phyloP scores from a whole-genome alignment of 73 alveolate species.

The Tetrahymena malaccensis region DNA sequence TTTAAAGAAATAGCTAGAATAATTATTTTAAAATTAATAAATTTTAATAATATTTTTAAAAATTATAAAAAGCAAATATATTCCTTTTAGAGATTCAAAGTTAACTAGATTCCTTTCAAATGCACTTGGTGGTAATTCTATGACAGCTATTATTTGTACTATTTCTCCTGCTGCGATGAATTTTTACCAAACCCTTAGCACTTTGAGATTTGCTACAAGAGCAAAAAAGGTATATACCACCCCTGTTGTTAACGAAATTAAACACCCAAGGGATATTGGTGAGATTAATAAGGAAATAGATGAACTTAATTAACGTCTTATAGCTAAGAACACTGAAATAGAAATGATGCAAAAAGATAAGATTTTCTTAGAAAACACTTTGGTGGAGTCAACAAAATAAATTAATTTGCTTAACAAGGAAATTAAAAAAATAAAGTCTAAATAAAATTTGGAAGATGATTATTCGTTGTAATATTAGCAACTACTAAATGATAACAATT shows the following conservation, averaged over 20 bases:
- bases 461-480: neutral
- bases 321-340: neutral
- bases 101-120: conserved; percentile 77
- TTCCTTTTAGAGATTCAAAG: conserved; percentile 81
- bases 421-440: neutral
- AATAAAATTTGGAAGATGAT: neutral
- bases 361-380: neutral
- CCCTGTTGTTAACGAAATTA: neutral
- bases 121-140: conserved; percentile 91
- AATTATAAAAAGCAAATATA: conserved; percentile 48
- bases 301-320: neutral
- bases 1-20: no score
- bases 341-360: neutral
- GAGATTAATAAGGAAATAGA: neutral
- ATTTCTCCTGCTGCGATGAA: conserved; percentile 89
- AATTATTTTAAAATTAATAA: no score
- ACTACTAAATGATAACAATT: neutral
- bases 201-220: conserved; percentile 85
- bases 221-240: conserved; percentile 54
- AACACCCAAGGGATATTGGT: neutral
- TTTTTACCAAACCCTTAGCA: conserved; percentile 80
- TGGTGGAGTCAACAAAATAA: neutral
- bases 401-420: neutral
- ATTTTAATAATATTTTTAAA: neutral
- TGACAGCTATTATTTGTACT: conserved; percentile 88